Conservation (phyloP, 1,284 basidiomycete species). For the Xerocomus amazonicus region DNA sequence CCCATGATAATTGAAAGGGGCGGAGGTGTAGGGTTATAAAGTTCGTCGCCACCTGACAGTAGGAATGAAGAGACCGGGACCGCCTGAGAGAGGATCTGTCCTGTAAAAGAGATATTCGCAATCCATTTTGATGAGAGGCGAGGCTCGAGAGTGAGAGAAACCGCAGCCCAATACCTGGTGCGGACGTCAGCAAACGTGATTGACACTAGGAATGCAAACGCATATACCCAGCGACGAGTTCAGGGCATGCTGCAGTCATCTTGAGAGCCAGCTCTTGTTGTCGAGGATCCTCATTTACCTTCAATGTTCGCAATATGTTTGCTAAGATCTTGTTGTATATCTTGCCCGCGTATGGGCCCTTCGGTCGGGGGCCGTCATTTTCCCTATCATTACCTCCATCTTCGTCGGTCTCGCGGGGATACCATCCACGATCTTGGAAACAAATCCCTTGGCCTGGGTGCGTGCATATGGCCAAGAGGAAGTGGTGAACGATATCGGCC, state of each 20-base stretch:
- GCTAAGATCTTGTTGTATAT: slow-evolving; percentile 85
- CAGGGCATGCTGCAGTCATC: slow-evolving; percentile 79
- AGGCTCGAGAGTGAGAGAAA: slow-evolving; percentile 78
- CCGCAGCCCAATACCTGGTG: slow-evolving; percentile 72
- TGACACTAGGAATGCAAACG: neutral
- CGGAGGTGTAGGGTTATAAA: slow-evolving; percentile 69
- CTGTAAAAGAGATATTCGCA: slow-evolving; percentile 80
- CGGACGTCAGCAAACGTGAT: slow-evolving; percentile 1
- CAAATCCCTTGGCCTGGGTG: slow-evolving; percentile 83
- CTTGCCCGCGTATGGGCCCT: slow-evolving; percentile 38
- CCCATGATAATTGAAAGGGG: slow-evolving; percentile 66
- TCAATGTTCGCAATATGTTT: slow-evolving; percentile 70
- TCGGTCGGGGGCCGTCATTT: slow-evolving; percentile 26
- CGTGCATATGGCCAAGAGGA: slow-evolving; percentile 84
- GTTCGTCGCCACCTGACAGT: slow-evolving; percentile 34
- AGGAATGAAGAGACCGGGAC: slow-evolving; percentile 66
- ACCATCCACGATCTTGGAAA: slow-evolving; percentile 90
- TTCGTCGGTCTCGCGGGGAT: slow-evolving; percentile 58
- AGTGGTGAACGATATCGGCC: slow-evolving; percentile 84
- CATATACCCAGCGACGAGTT: slow-evolving; percentile 73
- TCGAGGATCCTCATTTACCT: slow-evolving; percentile 81
- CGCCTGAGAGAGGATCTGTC: slow-evolving; percentile 71
- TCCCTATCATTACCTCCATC: slow-evolving; percentile 20
- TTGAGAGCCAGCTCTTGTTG: slow-evolving; percentile 82
- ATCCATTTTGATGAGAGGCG: slow-evolving; percentile 88